These are phyloP conservation scores for Penicillium fimorum DNA, from an alignment of 495 filamentous ascomycete species.

Conservation along the genomic window DNA sequence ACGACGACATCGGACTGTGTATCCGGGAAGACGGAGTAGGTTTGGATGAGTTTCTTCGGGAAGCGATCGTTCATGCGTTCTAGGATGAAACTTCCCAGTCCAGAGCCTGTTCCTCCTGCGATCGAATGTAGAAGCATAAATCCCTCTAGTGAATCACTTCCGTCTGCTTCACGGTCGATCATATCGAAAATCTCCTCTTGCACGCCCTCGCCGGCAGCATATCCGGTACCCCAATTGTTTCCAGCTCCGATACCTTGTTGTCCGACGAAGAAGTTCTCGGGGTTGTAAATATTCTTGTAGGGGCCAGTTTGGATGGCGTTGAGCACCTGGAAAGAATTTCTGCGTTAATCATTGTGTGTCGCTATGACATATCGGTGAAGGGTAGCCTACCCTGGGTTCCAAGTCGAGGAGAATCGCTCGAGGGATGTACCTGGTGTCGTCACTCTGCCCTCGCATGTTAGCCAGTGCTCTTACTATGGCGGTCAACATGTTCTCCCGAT, in stretches of 20 bases:
- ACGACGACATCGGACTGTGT: slow-evolving; percentile 90
- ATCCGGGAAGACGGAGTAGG: slow-evolving; percentile 97
- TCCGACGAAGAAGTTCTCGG: slow-evolving; percentile 95
- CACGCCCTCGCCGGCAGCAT: slow-evolving; percentile 84
- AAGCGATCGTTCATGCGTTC: slow-evolving; percentile 96
- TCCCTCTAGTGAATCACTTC: slow-evolving; percentile 95
- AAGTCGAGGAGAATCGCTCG: slow-evolving; percentile 93
- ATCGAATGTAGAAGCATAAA: slow-evolving; percentile 99
- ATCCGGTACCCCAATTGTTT: slow-evolving; percentile 97
- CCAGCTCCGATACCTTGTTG: slow-evolving; percentile 89
- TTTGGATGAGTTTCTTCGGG: slow-evolving; percentile 98
- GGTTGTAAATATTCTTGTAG: slow-evolving; percentile 98
- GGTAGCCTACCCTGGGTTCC: slow-evolving; percentile 74
- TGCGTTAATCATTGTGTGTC: slow-evolving; percentile 4
- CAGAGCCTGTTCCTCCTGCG: slow-evolving; percentile 93
- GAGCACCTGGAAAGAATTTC: slow-evolving; percentile 63
- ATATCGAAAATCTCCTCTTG: slow-evolving; percentile 99
- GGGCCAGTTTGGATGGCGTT: slow-evolving; percentile 86
- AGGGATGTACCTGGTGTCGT: slow-evolving; percentile 97
- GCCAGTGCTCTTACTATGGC: neutral
- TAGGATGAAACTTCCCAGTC: slow-evolving; percentile 90
- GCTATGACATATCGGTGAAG: neutral
- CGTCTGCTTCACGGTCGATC: slow-evolving; percentile 98
- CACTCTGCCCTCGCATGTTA: slow-evolving; percentile 52
- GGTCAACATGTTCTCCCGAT: neutral